Percentiles rank a stretch among this genome's conserved stretches.
Conservation (phyloP, 1,284 basidiomycete species). For the Lignosus rhinocerotis region DNA sequence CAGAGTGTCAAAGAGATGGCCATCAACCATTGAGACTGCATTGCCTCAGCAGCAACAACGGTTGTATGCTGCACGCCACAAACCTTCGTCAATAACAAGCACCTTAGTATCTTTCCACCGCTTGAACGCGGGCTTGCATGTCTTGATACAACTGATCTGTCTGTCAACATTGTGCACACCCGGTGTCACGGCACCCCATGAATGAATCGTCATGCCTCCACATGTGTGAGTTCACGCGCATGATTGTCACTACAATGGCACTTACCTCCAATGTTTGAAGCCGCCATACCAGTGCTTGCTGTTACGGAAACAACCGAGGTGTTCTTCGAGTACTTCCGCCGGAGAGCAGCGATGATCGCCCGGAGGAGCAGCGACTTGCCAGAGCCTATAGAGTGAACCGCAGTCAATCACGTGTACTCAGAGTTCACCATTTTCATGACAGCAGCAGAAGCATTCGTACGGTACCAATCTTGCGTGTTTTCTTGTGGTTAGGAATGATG, state of each 20-base stretch:
- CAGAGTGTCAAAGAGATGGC: conserved; percentile 88
- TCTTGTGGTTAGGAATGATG: no score
- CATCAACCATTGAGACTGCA: conserved; percentile 96
- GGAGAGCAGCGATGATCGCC: conserved; percentile 54
- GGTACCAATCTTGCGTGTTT: background rate
- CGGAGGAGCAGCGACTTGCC: conserved; percentile 59
- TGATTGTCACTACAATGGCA: conserved; percentile 25
- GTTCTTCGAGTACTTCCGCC: conserved; percentile 47
- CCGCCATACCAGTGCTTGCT: conserved; percentile 62
- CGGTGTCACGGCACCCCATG: conserved; percentile 42
- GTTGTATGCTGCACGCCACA: conserved; percentile 9
- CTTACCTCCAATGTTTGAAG: conserved; percentile 64
- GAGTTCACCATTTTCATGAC: background rate
- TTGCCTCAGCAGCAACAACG: background rate
- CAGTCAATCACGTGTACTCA: background rate
- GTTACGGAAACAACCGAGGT: conserved; percentile 53
- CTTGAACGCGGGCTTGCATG: conserved; percentile 37
- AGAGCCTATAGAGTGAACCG: conserved; percentile 39
- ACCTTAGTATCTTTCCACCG: conserved; percentile 55
- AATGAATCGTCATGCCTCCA: conserved; percentile 41
- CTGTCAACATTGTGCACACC: conserved; percentile 37
- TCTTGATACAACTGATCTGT: conserved; percentile 39
- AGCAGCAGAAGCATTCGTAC: background rate
- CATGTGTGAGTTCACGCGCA: background rate
- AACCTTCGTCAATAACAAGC: conserved; percentile 94